Base-by-base conservation (phyloP, 495 filamentous ascomycete species). In the Xylaria castorea region DNA sequence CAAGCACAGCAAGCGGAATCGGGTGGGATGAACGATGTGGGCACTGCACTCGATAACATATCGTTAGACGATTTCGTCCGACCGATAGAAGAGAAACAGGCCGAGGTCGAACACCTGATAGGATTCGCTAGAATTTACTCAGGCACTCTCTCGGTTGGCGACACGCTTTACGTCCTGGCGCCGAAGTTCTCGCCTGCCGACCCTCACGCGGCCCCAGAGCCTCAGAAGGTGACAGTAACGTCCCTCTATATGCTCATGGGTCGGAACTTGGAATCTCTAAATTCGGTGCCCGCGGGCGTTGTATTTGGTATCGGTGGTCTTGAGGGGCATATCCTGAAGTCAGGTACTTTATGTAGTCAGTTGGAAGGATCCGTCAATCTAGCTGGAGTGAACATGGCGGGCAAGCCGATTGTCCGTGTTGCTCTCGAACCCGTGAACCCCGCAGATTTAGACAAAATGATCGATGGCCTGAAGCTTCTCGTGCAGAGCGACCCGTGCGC, bases 211-310 rank as follows among this genome's bases (percentile, higher is more conserved):
- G 85, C 86, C 42, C 94, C 94, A 0, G 91, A 92, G 71, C 94
- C 95, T 0, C 87, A 91, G 75, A 95, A 95, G 79, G 90, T 95
- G 46, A 94, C 87, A 1, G 91, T 99, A 40, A 95, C 91, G 36
- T 92, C 93, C 6, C 84, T 99, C 25, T 99, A 99, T 82, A 91
- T 98, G 73, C 87, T 99, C 62, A 99, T 99, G 96, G 96, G 96
- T 44, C 88, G 94, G 53, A 91, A 92, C 72, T 86, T 99, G 1
- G 96, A 98, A 76, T 86, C 91, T 0, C 88, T 99, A 3, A 84
- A 88, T 53, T 92, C 92, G 0, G 94, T 98, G 0, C 94, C 96
- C 3, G 95, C 96, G 27, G 96, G 96, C 38, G 94, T 96, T 11
- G 93, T 99, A 11, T 98, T 98, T 78, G 96, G 95, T n/a, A 94